Evolutionary conservation across 139 green algal genomes (phyloP).

Genomic region (Chlamydomonas sp.): DNA sequence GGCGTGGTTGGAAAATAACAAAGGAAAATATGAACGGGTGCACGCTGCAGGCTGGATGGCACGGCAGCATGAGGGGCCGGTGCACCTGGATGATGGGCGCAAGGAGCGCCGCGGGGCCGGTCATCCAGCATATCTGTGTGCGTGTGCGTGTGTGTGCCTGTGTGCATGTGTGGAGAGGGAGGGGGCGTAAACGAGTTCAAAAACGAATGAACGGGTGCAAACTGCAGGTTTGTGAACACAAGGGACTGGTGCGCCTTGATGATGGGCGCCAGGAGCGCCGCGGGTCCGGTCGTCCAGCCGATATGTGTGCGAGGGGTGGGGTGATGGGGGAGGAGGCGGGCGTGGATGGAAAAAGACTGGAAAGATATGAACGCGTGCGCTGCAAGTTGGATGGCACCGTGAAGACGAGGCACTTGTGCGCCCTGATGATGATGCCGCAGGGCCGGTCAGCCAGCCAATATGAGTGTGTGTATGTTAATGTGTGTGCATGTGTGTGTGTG

Average conservation of each 20-base stretch:
- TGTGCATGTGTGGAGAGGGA: background rate
- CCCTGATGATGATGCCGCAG: slow-evolving; percentile 56
- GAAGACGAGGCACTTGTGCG: slow-evolving; percentile 74
- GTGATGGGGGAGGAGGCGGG: too few species aligned
- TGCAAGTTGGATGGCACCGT: slow-evolving; percentile 62
- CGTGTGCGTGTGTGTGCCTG: background rate
- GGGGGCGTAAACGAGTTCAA: background rate
- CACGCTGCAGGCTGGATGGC: slow-evolving; percentile 57
- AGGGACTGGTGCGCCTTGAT: background rate
- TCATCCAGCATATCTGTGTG: slow-evolving; percentile 70
- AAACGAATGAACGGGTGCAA: background rate
- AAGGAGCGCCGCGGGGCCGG: slow-evolving; percentile 51
- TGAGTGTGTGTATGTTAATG: background rate
- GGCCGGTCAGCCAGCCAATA: slow-evolving; percentile 59
- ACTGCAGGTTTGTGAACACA: background rate
- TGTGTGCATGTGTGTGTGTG: slow-evolving; percentile 36
- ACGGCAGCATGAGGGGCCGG: slow-evolving; percentile 76
- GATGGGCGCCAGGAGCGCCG: background rate
- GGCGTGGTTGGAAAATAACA: background rate
- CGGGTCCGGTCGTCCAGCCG: background rate
- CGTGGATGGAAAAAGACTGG: background rate
- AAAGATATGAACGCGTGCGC: too few species aligned
- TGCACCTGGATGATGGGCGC: slow-evolving; percentile 68
- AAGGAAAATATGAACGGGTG: slow-evolving; percentile 5
- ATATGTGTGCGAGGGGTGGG: background rate